Percentiles rank a stretch among this genome's conserved stretches.
Conservation (phyloP, 345 rosid species). For the Raphanus raphanistrum region DNA sequence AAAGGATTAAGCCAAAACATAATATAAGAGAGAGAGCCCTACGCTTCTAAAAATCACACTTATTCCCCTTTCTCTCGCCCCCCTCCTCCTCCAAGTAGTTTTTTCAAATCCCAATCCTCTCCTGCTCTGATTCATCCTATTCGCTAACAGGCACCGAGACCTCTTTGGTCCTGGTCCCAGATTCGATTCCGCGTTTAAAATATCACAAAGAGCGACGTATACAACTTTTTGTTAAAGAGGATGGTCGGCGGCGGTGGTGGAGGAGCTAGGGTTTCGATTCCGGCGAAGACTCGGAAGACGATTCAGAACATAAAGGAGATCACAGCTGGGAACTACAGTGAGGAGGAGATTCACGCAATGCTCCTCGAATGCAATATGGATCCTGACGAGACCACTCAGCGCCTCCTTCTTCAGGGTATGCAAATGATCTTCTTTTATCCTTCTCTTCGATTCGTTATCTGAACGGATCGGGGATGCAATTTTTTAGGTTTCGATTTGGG, state of each 20-base stretch:
- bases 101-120: conserved; percentile 38
- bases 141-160: conserved; percentile 19
- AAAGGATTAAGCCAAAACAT: neutral
- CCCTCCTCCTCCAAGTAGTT: conserved; percentile 20
- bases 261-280: conserved; percentile 75
- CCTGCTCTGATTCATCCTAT: conserved; percentile 20
- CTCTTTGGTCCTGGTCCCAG: conserved; percentile 25
- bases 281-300: conserved; percentile 57
- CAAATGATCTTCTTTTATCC: neutral
- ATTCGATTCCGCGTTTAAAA: neutral
- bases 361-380: conserved; percentile 88
- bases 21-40: conserved; percentile 26
- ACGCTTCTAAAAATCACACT: conserved; percentile 27
- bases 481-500: conserved; percentile 24
- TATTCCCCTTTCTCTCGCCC: conserved; percentile 21
- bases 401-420: conserved; percentile 67
- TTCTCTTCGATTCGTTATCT: conserved; percentile 1
- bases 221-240: conserved; percentile 39
- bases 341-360: conserved; percentile 94
- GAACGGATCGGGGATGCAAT: conserved; percentile 29
- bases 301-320: conserved; percentile 79
- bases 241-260: conserved; percentile 57
- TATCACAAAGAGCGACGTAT: conserved; percentile 25
- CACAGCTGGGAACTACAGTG: conserved; percentile 68
- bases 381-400: conserved; percentile 84